These are phyloP conservation scores for Pythium apleroticum DNA, from an alignment of 352 stramenopile genomes.

Conservation along the genomic window DNA sequence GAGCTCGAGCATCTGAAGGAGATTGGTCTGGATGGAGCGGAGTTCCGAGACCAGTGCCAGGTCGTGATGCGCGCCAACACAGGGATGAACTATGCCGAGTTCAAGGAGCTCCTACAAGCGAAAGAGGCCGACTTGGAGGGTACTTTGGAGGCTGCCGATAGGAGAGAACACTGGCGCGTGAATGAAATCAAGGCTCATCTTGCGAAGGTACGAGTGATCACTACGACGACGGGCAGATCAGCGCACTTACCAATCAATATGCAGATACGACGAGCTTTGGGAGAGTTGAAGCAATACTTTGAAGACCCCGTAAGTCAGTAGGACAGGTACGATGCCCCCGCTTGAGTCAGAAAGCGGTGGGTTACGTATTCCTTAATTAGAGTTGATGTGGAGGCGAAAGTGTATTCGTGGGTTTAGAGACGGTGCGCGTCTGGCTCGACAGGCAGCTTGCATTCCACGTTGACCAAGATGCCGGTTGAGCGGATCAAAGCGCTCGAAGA, in stretches of 20 bases:
- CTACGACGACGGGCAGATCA: not conserved
- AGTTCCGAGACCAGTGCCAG: conserved; percentile 73
- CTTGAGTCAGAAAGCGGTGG: not conserved
- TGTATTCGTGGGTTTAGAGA: not conserved
- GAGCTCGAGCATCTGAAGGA: conserved; percentile 69
- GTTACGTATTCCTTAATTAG: not conserved
- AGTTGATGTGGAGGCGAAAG: not conserved
- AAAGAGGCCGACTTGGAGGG: conserved; percentile 41
- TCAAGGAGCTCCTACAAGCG: conserved; percentile 49
- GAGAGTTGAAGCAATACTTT: not conserved
- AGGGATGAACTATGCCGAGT: conserved; percentile 76
- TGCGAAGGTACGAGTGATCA: not conserved
- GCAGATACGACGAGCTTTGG: not conserved
- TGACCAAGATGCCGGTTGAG: conserved; percentile 31
- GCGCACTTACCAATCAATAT: not conserved
- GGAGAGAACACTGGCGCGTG: not conserved
- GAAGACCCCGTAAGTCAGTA: not conserved
- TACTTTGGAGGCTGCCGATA: not conserved
- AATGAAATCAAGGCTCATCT: conserved; percentile 8
- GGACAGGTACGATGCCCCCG: no score
- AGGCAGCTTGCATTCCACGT: not conserved
- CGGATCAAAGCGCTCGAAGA: conserved; percentile 41
- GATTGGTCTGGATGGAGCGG: conserved; percentile 46
- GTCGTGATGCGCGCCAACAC: conserved; percentile 76
- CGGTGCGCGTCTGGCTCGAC: not conserved